Evolutionary conservation across 805 yeast species (phyloP).

Genomic region (Yamadazyma laniorum): DNA sequence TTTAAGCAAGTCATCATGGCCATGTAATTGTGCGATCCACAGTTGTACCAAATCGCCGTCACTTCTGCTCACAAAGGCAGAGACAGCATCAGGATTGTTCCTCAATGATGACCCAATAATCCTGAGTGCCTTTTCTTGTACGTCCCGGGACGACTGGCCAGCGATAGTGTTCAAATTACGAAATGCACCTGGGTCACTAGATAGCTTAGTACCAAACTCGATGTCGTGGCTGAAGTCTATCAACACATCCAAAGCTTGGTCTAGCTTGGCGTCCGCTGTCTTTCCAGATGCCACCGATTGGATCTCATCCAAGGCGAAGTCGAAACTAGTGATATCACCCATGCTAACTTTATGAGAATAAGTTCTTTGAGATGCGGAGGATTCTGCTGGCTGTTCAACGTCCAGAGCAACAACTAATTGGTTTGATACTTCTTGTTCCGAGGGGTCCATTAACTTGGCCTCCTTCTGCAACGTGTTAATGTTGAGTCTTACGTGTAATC

Average conservation of each 20-base stretch:
- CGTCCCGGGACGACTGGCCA: slow-evolving; percentile 7
- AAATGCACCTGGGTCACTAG: slow-evolving; percentile 36
- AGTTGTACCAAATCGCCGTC: slow-evolving; percentile 16
- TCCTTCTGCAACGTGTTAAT: slow-evolving; percentile 68
- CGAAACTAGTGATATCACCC: slow-evolving; percentile 19
- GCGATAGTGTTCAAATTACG: slow-evolving; percentile 27
- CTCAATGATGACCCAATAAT: slow-evolving; percentile 67
- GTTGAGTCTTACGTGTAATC: slow-evolving; percentile 72
- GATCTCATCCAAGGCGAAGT: slow-evolving; percentile 17
- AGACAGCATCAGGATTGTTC: slow-evolving; percentile 65
- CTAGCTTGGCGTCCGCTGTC: slow-evolving; percentile 3
- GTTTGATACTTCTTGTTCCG: slow-evolving; percentile 17
- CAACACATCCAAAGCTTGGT: slow-evolving; percentile 40
- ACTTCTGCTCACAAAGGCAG: slow-evolving; percentile 28
- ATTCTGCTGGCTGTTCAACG: not conserved
- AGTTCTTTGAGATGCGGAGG: not conserved
- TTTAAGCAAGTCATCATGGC: slow-evolving; percentile 29
- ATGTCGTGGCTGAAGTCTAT: slow-evolving; percentile 66
- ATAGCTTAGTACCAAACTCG: slow-evolving; percentile 53
- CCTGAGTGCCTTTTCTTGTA: slow-evolving; percentile 51
- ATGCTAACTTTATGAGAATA: slow-evolving; percentile 8
- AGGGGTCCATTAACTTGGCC: slow-evolving; percentile 57
- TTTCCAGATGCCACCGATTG: not conserved
- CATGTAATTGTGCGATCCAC: slow-evolving; percentile 16
- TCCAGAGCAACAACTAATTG: slow-evolving; percentile 5